Conservation (phyloP, 2,329 filamentous ascomycete species). For the Scolecobasidium constrictum region DNA sequence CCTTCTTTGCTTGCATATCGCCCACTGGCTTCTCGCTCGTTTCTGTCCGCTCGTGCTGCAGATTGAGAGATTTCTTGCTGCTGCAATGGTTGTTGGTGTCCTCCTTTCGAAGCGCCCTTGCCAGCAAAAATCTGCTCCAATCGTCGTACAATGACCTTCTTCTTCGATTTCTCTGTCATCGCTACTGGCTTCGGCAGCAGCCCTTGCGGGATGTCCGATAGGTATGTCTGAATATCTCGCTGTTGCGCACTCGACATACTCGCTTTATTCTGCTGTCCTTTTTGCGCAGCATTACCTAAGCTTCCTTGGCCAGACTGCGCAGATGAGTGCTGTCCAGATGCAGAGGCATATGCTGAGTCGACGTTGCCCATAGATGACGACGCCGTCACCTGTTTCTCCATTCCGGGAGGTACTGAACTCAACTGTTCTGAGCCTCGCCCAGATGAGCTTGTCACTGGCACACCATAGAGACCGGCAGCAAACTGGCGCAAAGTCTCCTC, state of each 20-base stretch:
- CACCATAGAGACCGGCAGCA: conserved; percentile 46
- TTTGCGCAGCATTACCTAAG: conserved; percentile 5
- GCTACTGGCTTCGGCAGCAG: conserved; percentile 45
- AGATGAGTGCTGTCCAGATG: conserved; percentile 36
- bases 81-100: conserved; percentile 40
- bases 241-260: conserved; percentile 11
- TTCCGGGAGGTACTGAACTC: conserved; percentile 21
- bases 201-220: conserved; percentile 61
- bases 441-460: conserved; percentile 13
- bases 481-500: conserved; percentile 65
- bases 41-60: conserved; percentile 37
- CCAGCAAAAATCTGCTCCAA: conserved; percentile 77
- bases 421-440: neutral
- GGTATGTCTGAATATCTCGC: conserved; percentile 48
- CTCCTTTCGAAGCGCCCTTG: conserved; percentile 37
- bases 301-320: conserved; percentile 22
- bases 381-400: conserved; percentile 43
- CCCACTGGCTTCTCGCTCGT: conserved; percentile 28
- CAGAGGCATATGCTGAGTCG: conserved; percentile 54
- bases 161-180: conserved; percentile 64
- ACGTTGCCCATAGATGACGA: conserved; percentile 41
- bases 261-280: conserved; percentile 2
- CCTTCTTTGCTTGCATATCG: conserved; percentile 27
- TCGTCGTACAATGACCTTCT: conserved; percentile 64
- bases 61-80: conserved; percentile 47